Conservation (phyloP, 78 protist species). For the Isochrysis galbana region DNA sequence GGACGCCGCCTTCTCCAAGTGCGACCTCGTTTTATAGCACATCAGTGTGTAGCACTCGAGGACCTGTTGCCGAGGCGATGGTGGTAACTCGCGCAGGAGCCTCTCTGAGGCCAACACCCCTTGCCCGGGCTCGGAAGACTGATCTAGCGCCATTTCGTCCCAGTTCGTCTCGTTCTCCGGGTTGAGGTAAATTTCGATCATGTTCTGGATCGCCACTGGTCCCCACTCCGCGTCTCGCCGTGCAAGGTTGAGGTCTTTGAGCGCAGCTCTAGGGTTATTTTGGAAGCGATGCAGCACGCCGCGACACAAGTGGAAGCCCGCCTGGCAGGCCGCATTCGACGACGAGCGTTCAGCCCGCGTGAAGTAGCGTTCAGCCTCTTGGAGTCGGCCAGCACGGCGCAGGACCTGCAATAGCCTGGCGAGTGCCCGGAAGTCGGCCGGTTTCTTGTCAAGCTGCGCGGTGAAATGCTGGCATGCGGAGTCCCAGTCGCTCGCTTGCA, state of each 20-base stretch:
- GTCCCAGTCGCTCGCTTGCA: slow-evolving; percentile 38
- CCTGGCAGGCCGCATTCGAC: background rate
- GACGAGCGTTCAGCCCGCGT: slow-evolving; percentile 34
- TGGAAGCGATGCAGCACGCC: slow-evolving; percentile 39
- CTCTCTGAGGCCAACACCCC: slow-evolving; percentile 35
- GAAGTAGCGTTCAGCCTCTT: slow-evolving; percentile 28
- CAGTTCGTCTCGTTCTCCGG: slow-evolving; percentile 35
- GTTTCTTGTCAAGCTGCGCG: no score
- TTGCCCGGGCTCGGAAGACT: background rate
- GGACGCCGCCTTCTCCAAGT: slow-evolving; percentile 29
- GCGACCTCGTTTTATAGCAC: background rate
- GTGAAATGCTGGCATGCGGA: no score
- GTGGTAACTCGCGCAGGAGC: slow-evolving; percentile 33
- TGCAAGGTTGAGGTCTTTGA: slow-evolving; percentile 47
- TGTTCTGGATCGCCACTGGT: slow-evolving; percentile 26
- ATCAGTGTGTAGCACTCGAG: background rate
- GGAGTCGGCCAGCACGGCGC: slow-evolving; percentile 67
- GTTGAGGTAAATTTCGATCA: slow-evolving; percentile 67
- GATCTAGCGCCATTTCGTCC: background rate
- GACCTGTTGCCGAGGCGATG: background rate
- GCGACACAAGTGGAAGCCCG: slow-evolving; percentile 51
- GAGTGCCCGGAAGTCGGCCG: no score
- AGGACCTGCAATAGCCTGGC: no score
- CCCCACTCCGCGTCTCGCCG: slow-evolving; percentile 62
- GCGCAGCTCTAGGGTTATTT: slow-evolving; percentile 54